Evolutionary conservation across 768 basidiomycete genomes (phyloP).

Genomic region (Neoboletus magnificus): DNA sequence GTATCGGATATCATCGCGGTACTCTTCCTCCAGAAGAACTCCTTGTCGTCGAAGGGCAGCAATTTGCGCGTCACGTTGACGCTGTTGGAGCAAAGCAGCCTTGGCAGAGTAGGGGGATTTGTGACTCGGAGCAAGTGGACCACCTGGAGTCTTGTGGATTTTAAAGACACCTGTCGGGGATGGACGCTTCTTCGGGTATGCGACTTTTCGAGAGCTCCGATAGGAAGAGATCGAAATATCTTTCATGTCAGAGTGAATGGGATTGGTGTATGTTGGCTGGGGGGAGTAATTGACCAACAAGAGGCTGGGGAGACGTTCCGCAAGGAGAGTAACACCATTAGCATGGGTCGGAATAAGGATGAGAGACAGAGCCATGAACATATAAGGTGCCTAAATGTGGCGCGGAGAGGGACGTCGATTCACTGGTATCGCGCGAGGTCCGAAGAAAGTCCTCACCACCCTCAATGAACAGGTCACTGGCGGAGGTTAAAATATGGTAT

Average conservation of each 20-base stretch:
- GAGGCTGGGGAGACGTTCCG: slow-evolving; percentile 34
- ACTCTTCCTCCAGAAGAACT: slow-evolving; percentile 89
- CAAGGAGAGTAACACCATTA: slow-evolving; percentile 21
- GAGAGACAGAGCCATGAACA: slow-evolving; percentile 5
- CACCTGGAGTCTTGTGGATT: slow-evolving; percentile 51
- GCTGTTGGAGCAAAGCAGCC: slow-evolving; percentile 56
- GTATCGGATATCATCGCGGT: slow-evolving; percentile 83
- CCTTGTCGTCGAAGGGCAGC: slow-evolving; percentile 68
- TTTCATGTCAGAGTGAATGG: slow-evolving; percentile 59
- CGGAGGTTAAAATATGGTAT: slow-evolving; percentile 14
- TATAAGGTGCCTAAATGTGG: slow-evolving; percentile 1
- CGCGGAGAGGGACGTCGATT: background rate
- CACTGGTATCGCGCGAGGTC: background rate
- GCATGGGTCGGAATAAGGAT: slow-evolving; percentile 9
- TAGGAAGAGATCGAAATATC: slow-evolving; percentile 60
- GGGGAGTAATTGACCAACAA: slow-evolving; percentile 43
- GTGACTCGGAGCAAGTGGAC: slow-evolving; percentile 46
- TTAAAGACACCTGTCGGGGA: slow-evolving; percentile 79
- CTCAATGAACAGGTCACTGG: slow-evolving; percentile 7
- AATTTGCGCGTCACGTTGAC: slow-evolving; percentile 67
- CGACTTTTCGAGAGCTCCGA: slow-evolving; percentile 58
- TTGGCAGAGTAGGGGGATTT: slow-evolving; percentile 68
- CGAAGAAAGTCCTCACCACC: background rate
- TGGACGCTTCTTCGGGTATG: slow-evolving; percentile 84
- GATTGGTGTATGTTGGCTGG: slow-evolving; percentile 36